Percentiles rank a stretch among this genome's conserved stretches.
Evolutionary conservation across 2,329 filamentous ascomycete species (phyloP).

Genomic region (Fusarium gaditjirri): DNA sequence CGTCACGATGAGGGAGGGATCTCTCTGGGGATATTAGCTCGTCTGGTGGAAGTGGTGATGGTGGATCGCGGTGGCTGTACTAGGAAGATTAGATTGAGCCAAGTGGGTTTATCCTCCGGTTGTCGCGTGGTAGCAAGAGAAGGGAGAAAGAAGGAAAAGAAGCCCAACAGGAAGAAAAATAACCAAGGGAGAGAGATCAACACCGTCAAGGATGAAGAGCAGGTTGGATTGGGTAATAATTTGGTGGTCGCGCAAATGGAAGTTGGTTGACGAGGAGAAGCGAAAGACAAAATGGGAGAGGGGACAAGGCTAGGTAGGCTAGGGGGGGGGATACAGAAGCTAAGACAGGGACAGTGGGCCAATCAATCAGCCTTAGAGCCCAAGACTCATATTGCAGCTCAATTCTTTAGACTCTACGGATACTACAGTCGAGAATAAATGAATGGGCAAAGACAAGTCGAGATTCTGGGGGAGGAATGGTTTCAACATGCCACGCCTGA

Average conservation of each 20-base stretch:
- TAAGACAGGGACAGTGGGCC: slow-evolving; percentile 14
- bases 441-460: background rate
- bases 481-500: slow-evolving; percentile 8
- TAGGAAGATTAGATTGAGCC: slow-evolving; percentile 18
- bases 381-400: slow-evolving; percentile 6
- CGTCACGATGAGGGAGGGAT: background rate
- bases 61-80: slow-evolving; percentile 23
- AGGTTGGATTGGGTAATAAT: slow-evolving; percentile 2
- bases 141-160: slow-evolving; percentile 1
- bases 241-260: slow-evolving; percentile 16
- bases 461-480: slow-evolving; percentile 30
- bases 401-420: background rate
- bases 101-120: slow-evolving; percentile 11
- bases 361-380: slow-evolving; percentile 12
- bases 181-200: background rate
- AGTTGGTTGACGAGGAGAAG: slow-evolving; percentile 29
- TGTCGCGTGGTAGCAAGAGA: background rate
- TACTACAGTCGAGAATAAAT: background rate
- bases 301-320: slow-evolving; percentile 12
- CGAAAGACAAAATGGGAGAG: slow-evolving; percentile 8
- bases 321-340: background rate
- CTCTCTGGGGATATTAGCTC: slow-evolving; percentile 23
- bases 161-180: background rate
- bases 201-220: background rate
- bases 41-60: slow-evolving; percentile 28